These are phyloP conservation scores for Lasiodiplodia sp. DNA, from an alignment of 2,329 filamentous ascomycete species.

Conservation along the genomic window DNA sequence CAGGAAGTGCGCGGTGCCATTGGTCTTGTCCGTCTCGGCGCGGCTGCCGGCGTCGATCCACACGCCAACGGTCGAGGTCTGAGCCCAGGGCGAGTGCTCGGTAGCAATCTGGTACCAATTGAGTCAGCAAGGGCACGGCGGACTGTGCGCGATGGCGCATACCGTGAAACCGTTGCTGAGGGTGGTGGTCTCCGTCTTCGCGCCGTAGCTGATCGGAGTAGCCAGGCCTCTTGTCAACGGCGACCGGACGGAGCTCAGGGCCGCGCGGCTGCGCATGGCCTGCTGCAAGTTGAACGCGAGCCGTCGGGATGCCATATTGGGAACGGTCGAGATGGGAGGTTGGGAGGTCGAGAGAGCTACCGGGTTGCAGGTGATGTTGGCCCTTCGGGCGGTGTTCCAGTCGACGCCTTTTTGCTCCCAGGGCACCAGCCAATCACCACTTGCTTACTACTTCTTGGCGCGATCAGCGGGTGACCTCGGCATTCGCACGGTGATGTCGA, in stretches of 20 bases:
- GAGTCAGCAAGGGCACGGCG: conserved; percentile 43
- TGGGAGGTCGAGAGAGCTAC: conserved; percentile 54
- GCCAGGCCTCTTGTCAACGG: conserved; percentile 87
- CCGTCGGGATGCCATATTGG: conserved; percentile 91
- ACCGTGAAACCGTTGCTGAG: conserved; percentile 98
- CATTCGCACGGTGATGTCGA: conserved; percentile 26
- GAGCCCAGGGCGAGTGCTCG: conserved; percentile 96
- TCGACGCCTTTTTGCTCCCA: conserved; percentile 24
- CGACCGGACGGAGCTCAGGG: conserved; percentile 75
- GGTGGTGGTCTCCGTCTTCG: conserved; percentile 94
- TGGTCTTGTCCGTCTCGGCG: conserved; percentile 97
- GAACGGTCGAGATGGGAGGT: conserved; percentile 50
- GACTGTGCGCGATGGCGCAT: conserved; percentile 43
- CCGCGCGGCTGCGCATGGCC: conserved; percentile 86
- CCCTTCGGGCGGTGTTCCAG: background rate
- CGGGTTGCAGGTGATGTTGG: conserved; percentile 24
- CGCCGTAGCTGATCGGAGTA: conserved; percentile 75
- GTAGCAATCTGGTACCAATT: conserved; percentile 78
- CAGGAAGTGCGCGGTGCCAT: conserved; percentile 99
- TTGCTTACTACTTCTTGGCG: conserved; percentile 26
- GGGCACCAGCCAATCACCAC: conserved; percentile 19
- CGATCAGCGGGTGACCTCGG: conserved; percentile 28
- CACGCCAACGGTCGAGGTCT: conserved; percentile 97
- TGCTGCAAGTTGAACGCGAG: conserved; percentile 93
- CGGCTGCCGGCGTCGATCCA: conserved; percentile 99